Percentiles rank a stretch among this genome's conserved stretches.
These are phyloP conservation scores for Chrysoporthe puriensis DNA, from an alignment of 2,329 filamentous ascomycete species.

Conservation along the genomic window DNA sequence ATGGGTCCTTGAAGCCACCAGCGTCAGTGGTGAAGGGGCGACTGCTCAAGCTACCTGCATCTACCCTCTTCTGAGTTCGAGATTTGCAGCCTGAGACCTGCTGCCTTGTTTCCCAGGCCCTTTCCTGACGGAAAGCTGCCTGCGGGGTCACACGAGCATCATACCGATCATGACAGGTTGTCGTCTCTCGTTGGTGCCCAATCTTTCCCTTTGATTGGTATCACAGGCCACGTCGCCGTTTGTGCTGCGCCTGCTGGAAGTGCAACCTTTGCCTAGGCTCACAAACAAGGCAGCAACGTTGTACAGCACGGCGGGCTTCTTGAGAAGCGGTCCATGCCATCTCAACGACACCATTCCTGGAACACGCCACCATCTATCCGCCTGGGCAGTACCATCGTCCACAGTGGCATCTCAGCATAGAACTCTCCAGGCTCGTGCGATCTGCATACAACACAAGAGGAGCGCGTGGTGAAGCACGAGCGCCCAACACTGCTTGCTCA, in stretches of 20 bases:
- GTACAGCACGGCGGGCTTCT: not conserved
- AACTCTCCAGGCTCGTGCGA: not conserved
- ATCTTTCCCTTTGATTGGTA: not conserved
- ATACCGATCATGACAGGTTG: conserved; percentile 6
- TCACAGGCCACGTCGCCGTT: not conserved
- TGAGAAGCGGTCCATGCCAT: not conserved
- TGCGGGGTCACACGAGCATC: not conserved
- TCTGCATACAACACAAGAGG: no score
- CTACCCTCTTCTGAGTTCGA: not conserved
- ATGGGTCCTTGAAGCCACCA: not conserved
- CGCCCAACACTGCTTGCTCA: not conserved
- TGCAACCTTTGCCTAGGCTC: not conserved
- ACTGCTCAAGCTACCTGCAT: not conserved
- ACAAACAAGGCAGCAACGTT: not conserved
- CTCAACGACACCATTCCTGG: not conserved
- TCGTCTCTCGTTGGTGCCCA: not conserved
- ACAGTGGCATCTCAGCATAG: not conserved
- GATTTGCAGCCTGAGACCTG: no score
- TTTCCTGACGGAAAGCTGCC: not conserved
- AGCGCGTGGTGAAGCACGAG: no score
- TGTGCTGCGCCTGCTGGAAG: not conserved
- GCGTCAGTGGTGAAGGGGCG: not conserved
- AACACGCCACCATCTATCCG: not conserved
- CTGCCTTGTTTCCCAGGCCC: not conserved
- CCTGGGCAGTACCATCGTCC: not conserved